Evolutionary conservation across 305 asterid species (phyloP).

Genomic region (Fraxinus nigra): DNA sequence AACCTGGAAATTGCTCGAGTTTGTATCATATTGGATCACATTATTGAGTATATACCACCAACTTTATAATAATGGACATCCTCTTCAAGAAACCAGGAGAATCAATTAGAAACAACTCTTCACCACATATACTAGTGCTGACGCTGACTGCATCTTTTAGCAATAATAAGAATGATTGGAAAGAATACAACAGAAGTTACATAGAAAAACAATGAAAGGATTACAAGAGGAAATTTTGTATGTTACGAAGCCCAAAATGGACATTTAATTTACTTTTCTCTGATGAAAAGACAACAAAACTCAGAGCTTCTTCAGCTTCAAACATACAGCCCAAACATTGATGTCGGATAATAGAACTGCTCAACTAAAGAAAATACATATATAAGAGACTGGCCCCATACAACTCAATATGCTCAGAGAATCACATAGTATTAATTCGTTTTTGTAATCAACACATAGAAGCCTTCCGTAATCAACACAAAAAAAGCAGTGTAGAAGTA

Average conservation of each 20-base stretch:
- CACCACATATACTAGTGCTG: neutral
- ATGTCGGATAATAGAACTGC: neutral
- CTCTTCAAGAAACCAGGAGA: constrained; percentile 14
- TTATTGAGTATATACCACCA: neutral
- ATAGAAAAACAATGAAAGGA: neutral
- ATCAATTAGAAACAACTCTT: neutral
- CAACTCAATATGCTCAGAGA: neutral
- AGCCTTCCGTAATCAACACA: no score
- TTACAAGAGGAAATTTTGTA: neutral
- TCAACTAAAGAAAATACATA: neutral
- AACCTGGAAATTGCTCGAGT: neutral
- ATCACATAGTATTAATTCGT: neutral
- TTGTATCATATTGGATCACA: neutral
- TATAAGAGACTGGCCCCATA: neutral
- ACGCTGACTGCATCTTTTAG: neutral
- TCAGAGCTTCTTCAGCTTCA: constrained; percentile 6
- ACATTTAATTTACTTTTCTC: neutral
- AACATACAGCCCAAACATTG: constrained; percentile 11
- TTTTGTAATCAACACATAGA: neutral
- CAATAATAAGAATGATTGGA: neutral
- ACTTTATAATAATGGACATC: neutral
- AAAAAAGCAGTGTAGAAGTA: neutral
- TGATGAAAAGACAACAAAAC: neutral
- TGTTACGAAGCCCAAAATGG: neutral
- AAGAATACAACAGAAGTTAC: neutral